Percentiles rank a stretch among this genome's conserved stretches.
Evolutionary conservation across 1,139 yeast genomes (phyloP).

Genomic region (Starmera stellimalicola): DNA sequence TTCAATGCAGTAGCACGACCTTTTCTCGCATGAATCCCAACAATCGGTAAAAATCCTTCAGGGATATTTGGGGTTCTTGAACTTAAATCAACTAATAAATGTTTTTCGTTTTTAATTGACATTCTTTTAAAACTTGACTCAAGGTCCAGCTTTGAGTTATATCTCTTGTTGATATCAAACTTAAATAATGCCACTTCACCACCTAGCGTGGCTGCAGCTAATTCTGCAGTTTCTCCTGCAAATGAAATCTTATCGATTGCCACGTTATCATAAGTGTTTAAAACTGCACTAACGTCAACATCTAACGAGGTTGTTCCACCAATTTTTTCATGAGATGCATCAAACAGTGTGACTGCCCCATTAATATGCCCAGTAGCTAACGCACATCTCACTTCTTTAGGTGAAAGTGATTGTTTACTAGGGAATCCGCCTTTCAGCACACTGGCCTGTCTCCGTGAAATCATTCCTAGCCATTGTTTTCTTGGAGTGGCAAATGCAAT

Average conservation of each 20-base stretch:
- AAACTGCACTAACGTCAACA: slow-evolving; percentile 38
- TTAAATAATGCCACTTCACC: slow-evolving; percentile 75
- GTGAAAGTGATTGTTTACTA: slow-evolving; percentile 42
- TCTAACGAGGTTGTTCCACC: slow-evolving; percentile 54
- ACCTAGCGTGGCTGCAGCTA: slow-evolving; percentile 56
- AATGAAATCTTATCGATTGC: slow-evolving; percentile 55
- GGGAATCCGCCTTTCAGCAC: slow-evolving; percentile 77
- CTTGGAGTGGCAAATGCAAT: slow-evolving; percentile 48
- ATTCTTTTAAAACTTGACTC: slow-evolving; percentile 23
- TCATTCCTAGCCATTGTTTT: slow-evolving; percentile 69
- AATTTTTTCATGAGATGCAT: slow-evolving; percentile 69
- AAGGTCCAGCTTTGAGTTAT: slow-evolving; percentile 23
- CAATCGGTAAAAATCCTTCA: slow-evolving; percentile 66
- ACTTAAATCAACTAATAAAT: slow-evolving; percentile 25
- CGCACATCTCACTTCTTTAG: slow-evolving; percentile 52
- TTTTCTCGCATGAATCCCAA: slow-evolving; percentile 38
- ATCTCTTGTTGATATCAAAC: slow-evolving; percentile 48
- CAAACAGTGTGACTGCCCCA: slow-evolving; percentile 74
- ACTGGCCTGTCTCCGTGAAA: slow-evolving; percentile 33
- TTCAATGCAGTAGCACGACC: slow-evolving; percentile 49
- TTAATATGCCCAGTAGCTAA: slow-evolving; percentile 74
- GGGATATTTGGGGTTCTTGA: slow-evolving; percentile 31
- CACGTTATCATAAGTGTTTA: slow-evolving; percentile 32
- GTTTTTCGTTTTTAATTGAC: slow-evolving; percentile 18
- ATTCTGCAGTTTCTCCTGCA: slow-evolving; percentile 69